Evolutionary conservation across 371 early-diverging fungal species (phyloP), one percentile per base, ranked within the genome.

Genomic region (Rhizomucor pusillus): DNA sequence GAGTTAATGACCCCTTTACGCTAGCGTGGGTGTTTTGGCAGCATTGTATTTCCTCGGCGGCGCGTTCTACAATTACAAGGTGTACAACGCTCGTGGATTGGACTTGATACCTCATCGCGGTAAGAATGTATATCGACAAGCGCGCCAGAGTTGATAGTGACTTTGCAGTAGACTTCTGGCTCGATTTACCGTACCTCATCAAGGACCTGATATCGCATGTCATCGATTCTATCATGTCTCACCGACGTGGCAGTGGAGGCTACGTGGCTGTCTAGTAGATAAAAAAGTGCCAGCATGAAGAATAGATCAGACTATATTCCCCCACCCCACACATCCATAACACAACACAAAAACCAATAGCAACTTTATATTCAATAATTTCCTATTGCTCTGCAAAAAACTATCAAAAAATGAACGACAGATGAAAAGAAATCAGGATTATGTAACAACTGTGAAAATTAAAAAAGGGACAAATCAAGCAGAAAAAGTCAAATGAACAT

Each of bases 81-180:
- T 80, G 45, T 75, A 85, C 47, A 77, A 82, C 59, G 85, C 83
- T 13, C 63, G 77, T 45, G 85, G 85, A 18, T 50, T 78, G 23
- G 77, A 80, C 59, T 71, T 81, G 52, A 80, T 85, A 47, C 83
- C 83, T 64, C 73, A 76, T 68, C 63, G 81, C 66, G 84, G 84
- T 80, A 70, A 65, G 40, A 7, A 39, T 14, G 41, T 51, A 18
- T 37, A 44, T 29, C 37, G 47, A 1, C 9, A 24, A 13, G 16
- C 6, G 1, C 18, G 5, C 41, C 14, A 14, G 39, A 25, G 10
- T 24, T 44, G 29, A 25, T 41, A 34, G 18, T 24, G 25, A 33
- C 33, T 47, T 34, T 20, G 5, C n/a, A 14, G 24, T 56, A 75
- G 77, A 77, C 34, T 77, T 77, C 45, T 77, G 77, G 77, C 51